phyloP scores from a whole-genome alignment of 805 yeast genomes.

The Grigorovia transvaalensis region DNA sequence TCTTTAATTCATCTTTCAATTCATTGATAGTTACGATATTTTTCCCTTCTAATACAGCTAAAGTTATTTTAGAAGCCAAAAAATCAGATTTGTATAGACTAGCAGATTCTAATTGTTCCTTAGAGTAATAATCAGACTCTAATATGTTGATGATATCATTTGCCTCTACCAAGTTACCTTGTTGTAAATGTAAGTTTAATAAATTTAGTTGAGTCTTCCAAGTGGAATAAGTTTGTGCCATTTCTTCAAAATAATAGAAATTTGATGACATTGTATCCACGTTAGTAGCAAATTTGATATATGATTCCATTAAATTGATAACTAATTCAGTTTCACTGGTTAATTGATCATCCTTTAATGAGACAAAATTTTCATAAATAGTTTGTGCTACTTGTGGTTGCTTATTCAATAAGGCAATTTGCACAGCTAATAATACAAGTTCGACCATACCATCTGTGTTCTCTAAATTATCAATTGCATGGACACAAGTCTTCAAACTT shows the following conservation, averaged over 20 bases:
- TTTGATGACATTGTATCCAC: slow-evolving; percentile 32
- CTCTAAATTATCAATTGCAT: slow-evolving; percentile 35
- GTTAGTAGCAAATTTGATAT: slow-evolving; percentile 40
- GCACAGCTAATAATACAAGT: slow-evolving; percentile 32
- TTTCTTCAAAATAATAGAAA: slow-evolving; percentile 70
- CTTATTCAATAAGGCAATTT: slow-evolving; percentile 32
- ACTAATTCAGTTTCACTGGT: slow-evolving; percentile 56
- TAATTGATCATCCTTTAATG: slow-evolving; percentile 36
- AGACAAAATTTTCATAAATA: slow-evolving; percentile 33
- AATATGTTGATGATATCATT: slow-evolving; percentile 46
- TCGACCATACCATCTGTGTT: slow-evolving; percentile 30
- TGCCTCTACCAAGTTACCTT: slow-evolving; percentile 77
- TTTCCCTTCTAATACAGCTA: slow-evolving; percentile 43
- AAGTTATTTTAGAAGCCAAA: slow-evolving; percentile 56
- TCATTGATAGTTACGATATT: slow-evolving; percentile 32
- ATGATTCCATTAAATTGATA: slow-evolving; percentile 70
- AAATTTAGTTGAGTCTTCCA: slow-evolving; percentile 50
- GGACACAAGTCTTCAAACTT: slow-evolving; percentile 32
- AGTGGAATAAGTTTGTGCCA: slow-evolving; percentile 43
- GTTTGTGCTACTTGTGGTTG: slow-evolving; percentile 39
- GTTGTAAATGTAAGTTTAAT: slow-evolving; percentile 65
- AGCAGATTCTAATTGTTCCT: slow-evolving; percentile 22
- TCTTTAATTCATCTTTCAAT: slow-evolving; percentile 37
- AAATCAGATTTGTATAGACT: slow-evolving; percentile 35
- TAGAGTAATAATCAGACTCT: slow-evolving; percentile 33